Percentiles rank a stretch among this genome's conserved stretches.
These are phyloP conservation scores for Infundibulicybe gibba DNA, from an alignment of 768 basidiomycete species.

Conservation along the genomic window DNA sequence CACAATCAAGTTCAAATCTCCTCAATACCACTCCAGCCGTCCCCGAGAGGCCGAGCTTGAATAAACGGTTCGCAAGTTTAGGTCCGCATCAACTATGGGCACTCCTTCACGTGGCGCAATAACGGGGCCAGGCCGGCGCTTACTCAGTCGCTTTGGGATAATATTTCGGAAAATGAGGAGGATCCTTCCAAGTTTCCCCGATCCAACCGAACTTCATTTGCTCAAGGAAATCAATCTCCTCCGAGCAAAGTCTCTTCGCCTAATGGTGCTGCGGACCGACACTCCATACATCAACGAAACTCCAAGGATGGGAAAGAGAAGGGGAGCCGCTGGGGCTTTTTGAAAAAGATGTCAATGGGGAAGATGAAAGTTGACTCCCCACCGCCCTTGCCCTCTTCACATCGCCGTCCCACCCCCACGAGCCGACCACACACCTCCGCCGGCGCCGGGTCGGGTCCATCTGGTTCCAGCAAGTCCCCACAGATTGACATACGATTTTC, in stretches of 20 bases:
- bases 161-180: conserved; percentile 27
- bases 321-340: conserved; percentile 85
- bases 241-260: conserved; percentile 9
- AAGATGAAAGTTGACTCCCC: conserved; percentile 74
- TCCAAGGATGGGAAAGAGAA: conserved; percentile 51
- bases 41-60: conserved; percentile 28
- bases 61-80: conserved; percentile 68
- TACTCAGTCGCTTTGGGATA: conserved; percentile 52
- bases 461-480: conserved; percentile 40
- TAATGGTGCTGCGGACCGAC: conserved; percentile 16
- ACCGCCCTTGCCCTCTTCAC: conserved; percentile 33
- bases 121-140: conserved; percentile 34
- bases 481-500: conserved; percentile 73
- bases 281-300: conserved; percentile 15
- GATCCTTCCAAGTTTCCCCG: conserved; percentile 7
- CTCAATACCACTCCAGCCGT: conserved; percentile 34
- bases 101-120: conserved; percentile 32
- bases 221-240: conserved; percentile 10
- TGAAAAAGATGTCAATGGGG: conserved; percentile 99
- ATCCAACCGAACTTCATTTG: conserved; percentile 13
- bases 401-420: conserved; percentile 22
- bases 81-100: conserved; percentile 45
- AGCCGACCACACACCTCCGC: conserved; percentile 26
- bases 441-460: conserved; percentile 17
- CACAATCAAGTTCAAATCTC: conserved; percentile 70